Evolutionary conservation across 148 eudicot genomes (phyloP).

Genomic region (Rheum nobile): DNA sequence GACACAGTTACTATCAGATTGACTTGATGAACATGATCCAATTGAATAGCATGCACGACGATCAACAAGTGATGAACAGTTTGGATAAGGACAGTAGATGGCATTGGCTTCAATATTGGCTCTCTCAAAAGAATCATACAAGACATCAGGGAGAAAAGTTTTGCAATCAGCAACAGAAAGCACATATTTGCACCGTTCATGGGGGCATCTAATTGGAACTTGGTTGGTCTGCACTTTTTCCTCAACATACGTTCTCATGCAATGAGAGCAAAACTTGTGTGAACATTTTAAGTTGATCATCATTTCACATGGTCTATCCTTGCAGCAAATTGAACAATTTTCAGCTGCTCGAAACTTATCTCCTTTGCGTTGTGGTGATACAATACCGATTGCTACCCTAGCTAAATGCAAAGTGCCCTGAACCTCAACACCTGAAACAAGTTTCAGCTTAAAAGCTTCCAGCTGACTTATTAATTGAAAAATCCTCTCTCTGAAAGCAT

Average conservation of each 20-base stretch:
- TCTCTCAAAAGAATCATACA: constrained; percentile 41
- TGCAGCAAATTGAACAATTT: constrained; percentile 57
- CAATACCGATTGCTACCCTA: constrained; percentile 57
- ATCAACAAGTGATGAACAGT: constrained; percentile 58
- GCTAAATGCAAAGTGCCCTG: constrained; percentile 47
- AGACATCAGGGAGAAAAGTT: constrained; percentile 55
- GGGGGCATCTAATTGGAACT: constrained; percentile 66
- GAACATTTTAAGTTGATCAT: constrained; percentile 49
- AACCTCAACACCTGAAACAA: constrained; percentile 30
- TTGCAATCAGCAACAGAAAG: constrained; percentile 43
- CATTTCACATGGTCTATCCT: constrained; percentile 51
- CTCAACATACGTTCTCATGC: constrained; percentile 61
- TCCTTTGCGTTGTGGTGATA: constrained; percentile 23
- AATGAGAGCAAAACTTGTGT: constrained; percentile 71
- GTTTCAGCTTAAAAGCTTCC: constrained; percentile 42
- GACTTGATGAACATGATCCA: constrained; percentile 40
- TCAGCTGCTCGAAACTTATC: constrained; percentile 18
- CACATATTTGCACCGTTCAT: constrained; percentile 40
- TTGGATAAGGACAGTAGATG: constrained; percentile 51
- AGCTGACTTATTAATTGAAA: too few relatives aligned
- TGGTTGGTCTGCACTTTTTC: constrained; percentile 43
- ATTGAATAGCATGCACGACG: constrained; percentile 42
- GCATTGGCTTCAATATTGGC: constrained; percentile 38
- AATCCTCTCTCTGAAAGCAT: too few relatives aligned
- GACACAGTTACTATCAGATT: constrained; percentile 36